Base-by-base conservation (phyloP, 1,139 yeast genomes). In the Hansenula lynferdii region DNA sequence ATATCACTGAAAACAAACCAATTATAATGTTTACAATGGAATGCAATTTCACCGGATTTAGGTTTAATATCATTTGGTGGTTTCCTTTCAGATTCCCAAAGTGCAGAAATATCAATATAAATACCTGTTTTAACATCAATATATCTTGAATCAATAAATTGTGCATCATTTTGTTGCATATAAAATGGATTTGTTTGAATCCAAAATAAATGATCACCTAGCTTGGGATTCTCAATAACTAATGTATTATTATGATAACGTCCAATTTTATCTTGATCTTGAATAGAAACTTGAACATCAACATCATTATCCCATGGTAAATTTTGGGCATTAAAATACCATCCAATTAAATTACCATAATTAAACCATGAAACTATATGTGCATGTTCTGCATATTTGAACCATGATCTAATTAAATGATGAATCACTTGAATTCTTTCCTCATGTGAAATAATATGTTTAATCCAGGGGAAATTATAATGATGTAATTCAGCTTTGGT, bases 121-220 rank as follows among this genome's bases (percentile, higher is more conserved):
- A 77, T 60, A 5, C 92, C 92, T 12, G 81, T 70, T 43, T 77
- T 80, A 8, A 76, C 65, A 54, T 84, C 90, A 40, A 84, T 74
- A 50, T 81, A 81, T 41, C 92, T 68, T 2, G 87, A 89, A 62
- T 84, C 94, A 43, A 83, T 83, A 43, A 80, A 76, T 53, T 83
- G 84, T 12, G 45, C 41, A 35, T 73, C 72, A 45, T 71, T 71
- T 28, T 64, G 68, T 29, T 56, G 57, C 33, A 49, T 21, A 40
- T 55, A 50, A 38, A 32, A 50, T 24, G 57, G 56, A 31, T 49
- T 44, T 1, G 58, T 64, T 47, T 50, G 66, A 49, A 53, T 67
- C 78, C 46, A 75, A 51, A 48, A 62, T 62, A 44, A 57, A 66
- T 51, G 53, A 47, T 32, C 75, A n/a, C 86, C 85, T 33, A 65